Base-by-base conservation (phyloP, 129 eudicot species). In the Deinandra increscens region DNA sequence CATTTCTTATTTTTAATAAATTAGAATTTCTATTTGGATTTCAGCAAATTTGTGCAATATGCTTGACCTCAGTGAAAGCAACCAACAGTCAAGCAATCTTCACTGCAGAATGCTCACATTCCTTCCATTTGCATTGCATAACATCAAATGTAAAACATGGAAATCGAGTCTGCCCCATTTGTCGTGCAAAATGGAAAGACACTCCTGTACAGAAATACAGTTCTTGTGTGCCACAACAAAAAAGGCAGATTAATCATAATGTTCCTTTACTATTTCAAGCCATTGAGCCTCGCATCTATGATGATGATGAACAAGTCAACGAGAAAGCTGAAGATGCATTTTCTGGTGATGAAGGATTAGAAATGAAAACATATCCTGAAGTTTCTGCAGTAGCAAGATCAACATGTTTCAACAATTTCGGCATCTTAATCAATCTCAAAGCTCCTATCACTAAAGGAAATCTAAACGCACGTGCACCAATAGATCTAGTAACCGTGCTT, bases 121-220 rank as follows among this genome's bases (percentile, higher is more conserved):
- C 97, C 12, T 91, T 92, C 80, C 98, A 92, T 78, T 86, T 88
- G 64, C 90, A 86, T 55, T 92, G 98, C 81, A 86, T 92, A 22
- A 76, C 95, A 12, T 83, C 96, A 22, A 92, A 92, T 62, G 95
- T 92, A 13, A 89, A 86, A 82, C 90, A 92, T 43, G 98, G 98
- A 49, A 92, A 86, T 71, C 86, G 80, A 55, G 78, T 70, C 4
- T 92, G 98, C 64, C 98, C 98, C 0, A 75, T 92, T 81, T 92
- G 98, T 71, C 78, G 98, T 23, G 91, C 96, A 33, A 84, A 82
- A 78, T 92, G 98, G 98, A 92, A 88, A 75, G 89, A 92, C 70
- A 73, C 86, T 29, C 98, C 96, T 15, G 49, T 89, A 34, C 83
- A 77, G 70, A 78, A 26, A 26, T 26, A 26, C 31, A 3, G 31